These are phyloP conservation scores for Calvatia gigantea DNA, from an alignment of 768 basidiomycete species.

Conservation along the genomic window DNA sequence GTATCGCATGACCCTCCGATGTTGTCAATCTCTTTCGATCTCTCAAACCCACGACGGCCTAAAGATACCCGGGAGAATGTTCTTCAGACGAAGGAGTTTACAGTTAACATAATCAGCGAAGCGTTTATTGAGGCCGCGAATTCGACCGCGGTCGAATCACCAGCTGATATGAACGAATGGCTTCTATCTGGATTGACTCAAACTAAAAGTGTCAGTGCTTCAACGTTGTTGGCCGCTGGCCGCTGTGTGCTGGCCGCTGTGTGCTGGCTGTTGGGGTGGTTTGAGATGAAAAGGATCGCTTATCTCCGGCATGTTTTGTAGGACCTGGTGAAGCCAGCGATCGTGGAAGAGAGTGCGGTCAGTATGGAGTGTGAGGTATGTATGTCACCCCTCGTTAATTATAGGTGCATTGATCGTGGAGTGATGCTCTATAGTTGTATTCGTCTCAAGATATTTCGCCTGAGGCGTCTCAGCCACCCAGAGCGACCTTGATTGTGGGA, in stretches of 20 bases:
- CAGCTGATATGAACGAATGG: conserved; percentile 55
- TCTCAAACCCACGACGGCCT: conserved; percentile 36
- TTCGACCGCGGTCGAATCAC: conserved; percentile 50
- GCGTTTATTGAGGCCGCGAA: conserved; percentile 57
- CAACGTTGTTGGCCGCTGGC: neutral
- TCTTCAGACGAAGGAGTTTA: conserved; percentile 61
- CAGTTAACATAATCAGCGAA: conserved; percentile 70
- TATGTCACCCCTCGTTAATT: conserved; percentile 15
- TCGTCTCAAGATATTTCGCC: conserved; percentile 45
- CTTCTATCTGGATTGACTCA: conserved; percentile 53
- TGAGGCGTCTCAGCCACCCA: conserved; percentile 30
- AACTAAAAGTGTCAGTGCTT: conserved; percentile 44
- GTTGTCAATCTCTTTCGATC: conserved; percentile 56
- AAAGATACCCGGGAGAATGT: conserved; percentile 71
- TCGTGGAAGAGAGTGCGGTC: conserved; percentile 56
- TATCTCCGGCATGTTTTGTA: conserved; percentile 21
- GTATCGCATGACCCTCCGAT: conserved; percentile 64
- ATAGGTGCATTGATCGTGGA: conserved; percentile 1
- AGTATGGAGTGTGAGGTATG: conserved; percentile 61
- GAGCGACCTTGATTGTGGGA: conserved; percentile 48
- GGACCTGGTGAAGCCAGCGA: conserved; percentile 46
- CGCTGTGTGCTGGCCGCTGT: neutral
- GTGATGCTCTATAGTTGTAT: conserved; percentile 36
- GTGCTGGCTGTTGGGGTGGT: neutral
- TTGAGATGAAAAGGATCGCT: neutral